A percentile compares a stretch with the other conserved stretches of the same genome.
phyloP scores from a whole-genome alignment of 768 basidiomycete genomes.

The Tubosaeta sp. region DNA sequence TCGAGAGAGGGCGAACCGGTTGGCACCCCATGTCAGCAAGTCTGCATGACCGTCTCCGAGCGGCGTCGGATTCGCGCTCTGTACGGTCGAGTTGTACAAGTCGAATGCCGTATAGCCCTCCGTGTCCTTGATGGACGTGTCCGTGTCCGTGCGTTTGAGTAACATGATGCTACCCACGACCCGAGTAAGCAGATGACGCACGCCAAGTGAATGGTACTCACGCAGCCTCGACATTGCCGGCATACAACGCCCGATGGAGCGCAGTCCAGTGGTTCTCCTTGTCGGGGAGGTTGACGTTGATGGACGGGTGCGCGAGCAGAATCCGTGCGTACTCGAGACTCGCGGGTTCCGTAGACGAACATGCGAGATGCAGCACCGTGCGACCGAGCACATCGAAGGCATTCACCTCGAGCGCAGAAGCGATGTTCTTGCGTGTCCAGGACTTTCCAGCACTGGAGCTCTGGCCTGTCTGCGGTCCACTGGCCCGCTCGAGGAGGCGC shows the following conservation, averaged over 20 bases:
- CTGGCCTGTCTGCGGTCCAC: slow-evolving; percentile 10
- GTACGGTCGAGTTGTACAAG: slow-evolving; percentile 85
- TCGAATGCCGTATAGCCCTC: slow-evolving; percentile 94
- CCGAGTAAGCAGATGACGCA: not conserved
- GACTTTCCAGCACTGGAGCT: slow-evolving; percentile 55
- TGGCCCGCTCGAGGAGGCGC: slow-evolving; percentile 57
- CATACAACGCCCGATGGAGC: slow-evolving; percentile 81
- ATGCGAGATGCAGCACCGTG: slow-evolving; percentile 81
- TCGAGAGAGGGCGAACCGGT: slow-evolving; percentile 45
- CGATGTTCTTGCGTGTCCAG: slow-evolving; percentile 48
- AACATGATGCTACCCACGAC: slow-evolving; percentile 57
- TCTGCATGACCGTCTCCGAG: slow-evolving; percentile 43
- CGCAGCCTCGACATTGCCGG: slow-evolving; percentile 70
- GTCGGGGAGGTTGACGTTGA: slow-evolving; percentile 80
- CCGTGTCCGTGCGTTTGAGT: slow-evolving; percentile 68
- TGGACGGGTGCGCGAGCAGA: slow-evolving; percentile 66
- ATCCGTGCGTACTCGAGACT: slow-evolving; percentile 74
- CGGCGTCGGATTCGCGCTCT: slow-evolving; percentile 58
- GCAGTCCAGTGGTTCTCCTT: slow-evolving; percentile 88
- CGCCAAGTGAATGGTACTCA: slow-evolving; percentile 32
- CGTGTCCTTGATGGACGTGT: slow-evolving; percentile 67
- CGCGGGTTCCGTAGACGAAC: slow-evolving; percentile 53
- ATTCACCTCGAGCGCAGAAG: slow-evolving; percentile 54
- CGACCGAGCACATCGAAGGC: slow-evolving; percentile 67
- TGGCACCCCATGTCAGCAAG: slow-evolving; percentile 85